phyloP scores from a whole-genome alignment of 208 protist species.

The Angomonas desouzai region DNA sequence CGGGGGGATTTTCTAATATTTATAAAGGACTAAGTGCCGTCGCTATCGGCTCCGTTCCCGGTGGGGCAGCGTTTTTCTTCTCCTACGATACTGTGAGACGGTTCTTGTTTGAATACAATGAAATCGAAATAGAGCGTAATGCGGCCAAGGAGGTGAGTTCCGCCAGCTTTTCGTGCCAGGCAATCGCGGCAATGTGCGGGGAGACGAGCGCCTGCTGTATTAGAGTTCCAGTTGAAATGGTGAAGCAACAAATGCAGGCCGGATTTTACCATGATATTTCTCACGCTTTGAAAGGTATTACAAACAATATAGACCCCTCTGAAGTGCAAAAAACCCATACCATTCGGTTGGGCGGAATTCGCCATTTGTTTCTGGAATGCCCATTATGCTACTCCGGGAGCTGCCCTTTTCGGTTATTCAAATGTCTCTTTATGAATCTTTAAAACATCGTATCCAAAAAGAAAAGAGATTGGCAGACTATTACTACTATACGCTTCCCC shows the following conservation, averaged over 20 bases:
- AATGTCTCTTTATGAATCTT: constrained; percentile 88
- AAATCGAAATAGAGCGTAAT: constrained; percentile 5
- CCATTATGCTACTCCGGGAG: constrained; percentile 82
- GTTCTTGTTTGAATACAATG: constrained; percentile 4
- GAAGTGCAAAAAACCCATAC: not conserved
- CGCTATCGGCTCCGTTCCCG: constrained; percentile 81
- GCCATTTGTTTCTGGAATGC: constrained; percentile 70
- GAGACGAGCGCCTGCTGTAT: constrained; percentile 83
- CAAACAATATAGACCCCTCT: constrained; percentile 28
- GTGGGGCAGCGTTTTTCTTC: constrained; percentile 86
- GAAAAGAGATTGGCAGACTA: constrained; percentile 29
- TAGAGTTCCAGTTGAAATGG: constrained; percentile 86
- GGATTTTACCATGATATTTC: constrained; percentile 38
- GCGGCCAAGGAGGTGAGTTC: not conserved
- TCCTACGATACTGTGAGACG: constrained; percentile 64
- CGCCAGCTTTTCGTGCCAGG: constrained; percentile 24
- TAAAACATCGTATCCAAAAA: constrained; percentile 46
- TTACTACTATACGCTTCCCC: constrained; percentile 31
- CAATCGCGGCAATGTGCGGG: constrained; percentile 63
- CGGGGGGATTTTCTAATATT: constrained; percentile 80
- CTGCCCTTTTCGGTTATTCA: constrained; percentile 91
- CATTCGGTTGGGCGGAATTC: constrained; percentile 31
- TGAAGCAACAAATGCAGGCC: constrained; percentile 92
- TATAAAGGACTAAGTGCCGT: constrained; percentile 86
- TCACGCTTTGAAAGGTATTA: constrained; percentile 40